phyloP scores from a whole-genome alignment of 441 rosid genomes.

The Jatropha podagrica region DNA sequence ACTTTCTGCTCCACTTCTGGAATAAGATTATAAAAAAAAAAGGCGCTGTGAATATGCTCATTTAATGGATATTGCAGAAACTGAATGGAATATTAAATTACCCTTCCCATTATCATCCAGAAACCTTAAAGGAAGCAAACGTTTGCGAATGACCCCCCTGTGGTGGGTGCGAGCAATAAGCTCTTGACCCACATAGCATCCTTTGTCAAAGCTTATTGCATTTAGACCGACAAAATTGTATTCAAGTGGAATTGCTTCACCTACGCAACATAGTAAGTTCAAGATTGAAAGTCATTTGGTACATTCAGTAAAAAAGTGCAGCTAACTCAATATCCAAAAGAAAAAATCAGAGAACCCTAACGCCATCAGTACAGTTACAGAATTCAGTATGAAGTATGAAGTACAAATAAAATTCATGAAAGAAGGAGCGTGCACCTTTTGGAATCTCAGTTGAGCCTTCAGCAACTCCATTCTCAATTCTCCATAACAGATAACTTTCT shows the following conservation, averaged over 20 bases:
- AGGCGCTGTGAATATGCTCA: neutral
- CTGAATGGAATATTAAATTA: conserved; percentile 18
- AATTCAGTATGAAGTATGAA: neutral
- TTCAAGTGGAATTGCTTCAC: conserved; percentile 88
- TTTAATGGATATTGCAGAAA: neutral
- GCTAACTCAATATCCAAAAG: neutral
- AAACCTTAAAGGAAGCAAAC: conserved; percentile 72
- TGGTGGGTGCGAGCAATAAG: conserved; percentile 94
- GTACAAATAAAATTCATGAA: neutral
- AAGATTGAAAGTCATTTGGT: neutral
- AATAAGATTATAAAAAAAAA: conserved; percentile 10
- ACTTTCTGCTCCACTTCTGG: conserved; percentile 60
- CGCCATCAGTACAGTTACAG: neutral
- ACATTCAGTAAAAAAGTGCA: neutral
- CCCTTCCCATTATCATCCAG: conserved; percentile 53
- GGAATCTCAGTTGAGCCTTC: conserved; percentile 92
- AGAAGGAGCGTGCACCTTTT: conserved; percentile 50
- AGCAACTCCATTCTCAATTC: conserved; percentile 85
- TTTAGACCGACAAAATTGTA: conserved; percentile 83
- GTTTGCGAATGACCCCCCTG: conserved; percentile 83
- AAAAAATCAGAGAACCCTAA: neutral
- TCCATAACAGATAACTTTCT: conserved; percentile 60
- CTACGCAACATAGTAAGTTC: conserved; percentile 34
- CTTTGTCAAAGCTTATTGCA: conserved; percentile 93
- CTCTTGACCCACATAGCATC: conserved; percentile 97